Base-by-base conservation (phyloP, 2,329 filamentous ascomycete species). In the Ophiostoma montium region DNA sequence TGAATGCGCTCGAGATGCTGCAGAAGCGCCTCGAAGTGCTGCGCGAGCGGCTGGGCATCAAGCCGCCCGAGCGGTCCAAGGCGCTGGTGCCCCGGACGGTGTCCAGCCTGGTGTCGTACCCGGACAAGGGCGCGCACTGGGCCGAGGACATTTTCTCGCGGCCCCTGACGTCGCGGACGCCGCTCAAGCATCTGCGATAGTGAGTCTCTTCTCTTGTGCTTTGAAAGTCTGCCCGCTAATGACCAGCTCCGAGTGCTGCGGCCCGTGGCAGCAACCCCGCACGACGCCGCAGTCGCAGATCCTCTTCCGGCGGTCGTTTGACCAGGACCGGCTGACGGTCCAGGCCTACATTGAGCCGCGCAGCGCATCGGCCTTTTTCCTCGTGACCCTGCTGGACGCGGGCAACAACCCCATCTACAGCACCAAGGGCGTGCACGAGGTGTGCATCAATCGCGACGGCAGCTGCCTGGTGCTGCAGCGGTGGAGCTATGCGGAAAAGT, bases 61-160 rank as follows among this genome's bases (percentile, higher is more conserved):
- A 52, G 35, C 15, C 49, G 1, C 35, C 44, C 5, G n/a, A 18
- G 16, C 30, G n/a, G 10, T 15, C 35, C 19, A 64, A 63, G 5
- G 57, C 65, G 4, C 44, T 64, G 3, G 57, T 65, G 18, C 60
- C 61, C 8, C 62, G 63, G 32, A 61, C 59, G 18, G 56, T 66
- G 49, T 42, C 59, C 8, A 23, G 58, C 30, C 54, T 58, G 8
- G 38, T 50, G 5, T n/a, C n/a, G n/a, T 43, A 52, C 16, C 57
- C 58, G 32, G 60, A 63, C 19, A 53, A 52, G 16, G 33, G 19
- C 31, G 30, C 47, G 52, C 76, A 81, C 57, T 82, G 78, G 78
- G 75, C 76, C 6, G 70, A 78, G 55, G 68, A 74, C 36, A 76
- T 81, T 21, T 80, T 81, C 54, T 72, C 72, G 1, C 64, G 71